Evolutionary conservation across 2,329 filamentous ascomycete species (phyloP).

Genomic region (Fusarium denticulatum): DNA sequence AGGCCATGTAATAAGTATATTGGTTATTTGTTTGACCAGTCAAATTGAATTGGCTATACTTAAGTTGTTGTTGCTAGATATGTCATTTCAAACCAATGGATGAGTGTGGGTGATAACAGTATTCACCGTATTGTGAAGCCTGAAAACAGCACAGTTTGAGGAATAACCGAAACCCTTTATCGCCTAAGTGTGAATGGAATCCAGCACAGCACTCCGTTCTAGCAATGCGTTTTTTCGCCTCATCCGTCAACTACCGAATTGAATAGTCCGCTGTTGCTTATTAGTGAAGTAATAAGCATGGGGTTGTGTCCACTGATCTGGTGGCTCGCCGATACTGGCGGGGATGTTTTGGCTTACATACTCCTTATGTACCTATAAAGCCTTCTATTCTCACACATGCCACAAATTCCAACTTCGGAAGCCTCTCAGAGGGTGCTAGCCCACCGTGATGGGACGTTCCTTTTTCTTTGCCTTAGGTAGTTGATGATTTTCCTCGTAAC

Average conservation of each 20-base stretch:
- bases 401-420: neutral
- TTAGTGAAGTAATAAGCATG: neutral
- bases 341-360: neutral
- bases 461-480: neutral
- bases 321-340: neutral
- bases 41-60: neutral
- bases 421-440: neutral
- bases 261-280: neutral
- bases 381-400: neutral
- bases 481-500: neutral
- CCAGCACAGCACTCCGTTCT: neutral
- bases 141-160: neutral
- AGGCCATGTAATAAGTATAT: neutral
- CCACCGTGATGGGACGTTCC: conserved; percentile 4
- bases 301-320: neutral
- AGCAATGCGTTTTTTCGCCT: neutral
- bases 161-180: neutral
- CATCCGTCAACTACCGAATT: neutral
- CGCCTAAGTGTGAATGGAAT: neutral
- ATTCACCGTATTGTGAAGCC: neutral
- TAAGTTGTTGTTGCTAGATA: neutral
- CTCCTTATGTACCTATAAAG: neutral
- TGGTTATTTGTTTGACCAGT: neutral
- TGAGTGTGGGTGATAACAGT: neutral
- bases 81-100: neutral